These are phyloP conservation scores for Entomortierella parvispora DNA, from an alignment of 192 early-diverging fungal species.

Conservation along the genomic window DNA sequence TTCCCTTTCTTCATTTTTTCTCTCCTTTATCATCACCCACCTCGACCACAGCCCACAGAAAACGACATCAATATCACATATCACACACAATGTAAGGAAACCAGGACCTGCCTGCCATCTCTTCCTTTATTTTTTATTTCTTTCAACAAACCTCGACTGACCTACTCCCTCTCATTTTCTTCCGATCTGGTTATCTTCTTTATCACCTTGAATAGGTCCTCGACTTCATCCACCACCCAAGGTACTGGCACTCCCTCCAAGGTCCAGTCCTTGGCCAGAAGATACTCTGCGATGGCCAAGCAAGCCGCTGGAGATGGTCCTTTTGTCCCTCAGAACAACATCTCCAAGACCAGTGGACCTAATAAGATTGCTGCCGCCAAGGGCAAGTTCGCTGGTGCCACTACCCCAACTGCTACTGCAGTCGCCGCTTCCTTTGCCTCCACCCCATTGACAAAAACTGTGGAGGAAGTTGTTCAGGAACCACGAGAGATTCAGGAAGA, in stretches of 20 bases:
- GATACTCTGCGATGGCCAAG: constrained; percentile 45
- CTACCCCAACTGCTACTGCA: background rate
- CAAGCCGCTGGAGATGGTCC: constrained; percentile 20
- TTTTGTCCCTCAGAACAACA: constrained; percentile 40
- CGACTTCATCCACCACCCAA: constrained; percentile 2
- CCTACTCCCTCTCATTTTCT: background rate
- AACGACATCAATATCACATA: background rate
- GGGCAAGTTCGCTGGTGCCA: constrained; percentile 5
- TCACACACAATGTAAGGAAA: background rate
- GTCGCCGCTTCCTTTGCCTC: background rate
- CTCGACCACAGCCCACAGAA: background rate
- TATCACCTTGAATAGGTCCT: background rate
- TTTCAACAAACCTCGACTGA: background rate
- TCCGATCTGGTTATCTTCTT: background rate
- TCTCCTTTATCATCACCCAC: background rate
- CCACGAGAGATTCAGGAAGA: constrained; percentile 12
- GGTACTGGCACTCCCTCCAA: constrained; percentile 11
- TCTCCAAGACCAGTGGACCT: constrained; percentile 8
- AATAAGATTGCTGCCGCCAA: constrained; percentile 11
- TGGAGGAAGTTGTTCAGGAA: constrained; percentile 19
- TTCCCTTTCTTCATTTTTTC: constrained; percentile 2
- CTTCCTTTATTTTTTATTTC: background rate
- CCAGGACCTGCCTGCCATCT: background rate
- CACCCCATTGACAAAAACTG: background rate
- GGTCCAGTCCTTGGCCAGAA: constrained; percentile 41